Conservation (phyloP, 2,329 filamentous ascomycete species). For the Bipolaris cookei region DNA sequence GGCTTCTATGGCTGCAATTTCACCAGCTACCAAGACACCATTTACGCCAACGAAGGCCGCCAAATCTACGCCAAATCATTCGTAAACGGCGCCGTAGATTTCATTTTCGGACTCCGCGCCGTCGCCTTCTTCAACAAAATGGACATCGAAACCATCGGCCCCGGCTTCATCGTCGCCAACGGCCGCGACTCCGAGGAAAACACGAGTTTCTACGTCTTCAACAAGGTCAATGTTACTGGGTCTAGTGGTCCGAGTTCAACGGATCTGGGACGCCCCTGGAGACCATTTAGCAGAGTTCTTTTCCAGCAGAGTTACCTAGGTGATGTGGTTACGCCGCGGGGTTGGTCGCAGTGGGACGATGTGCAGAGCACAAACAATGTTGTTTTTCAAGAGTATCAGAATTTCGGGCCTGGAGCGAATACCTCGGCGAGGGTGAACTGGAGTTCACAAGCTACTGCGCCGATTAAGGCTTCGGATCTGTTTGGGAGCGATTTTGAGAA, state of each 20-base stretch:
- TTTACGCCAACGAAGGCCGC: slow-evolving; percentile 51
- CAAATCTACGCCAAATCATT: slow-evolving; percentile 62
- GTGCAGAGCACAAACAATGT: slow-evolving; percentile 24
- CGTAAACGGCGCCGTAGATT: slow-evolving; percentile 64
- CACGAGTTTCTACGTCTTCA: slow-evolving; percentile 59
- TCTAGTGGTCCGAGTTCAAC: slow-evolving; percentile 43
- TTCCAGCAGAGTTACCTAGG: slow-evolving; percentile 59
- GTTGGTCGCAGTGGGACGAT: slow-evolving; percentile 55
- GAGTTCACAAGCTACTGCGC: slow-evolving; percentile 14
- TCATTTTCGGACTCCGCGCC: slow-evolving; percentile 59
- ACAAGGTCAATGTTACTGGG: slow-evolving; percentile 54
- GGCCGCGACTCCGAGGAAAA: slow-evolving; percentile 25
- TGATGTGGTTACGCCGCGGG: slow-evolving; percentile 62
- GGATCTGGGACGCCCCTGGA: slow-evolving; percentile 60
- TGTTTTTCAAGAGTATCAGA: slow-evolving; percentile 26
- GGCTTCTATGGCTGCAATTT: slow-evolving; percentile 63
- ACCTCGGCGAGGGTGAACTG: slow-evolving; percentile 10
- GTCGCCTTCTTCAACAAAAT: slow-evolving; percentile 56
- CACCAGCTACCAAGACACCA: slow-evolving; percentile 62
- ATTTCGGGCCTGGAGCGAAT: slow-evolving; percentile 23
- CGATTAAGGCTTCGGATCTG: slow-evolving; percentile 15
- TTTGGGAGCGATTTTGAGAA: slow-evolving; percentile 21
- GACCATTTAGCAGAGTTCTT: slow-evolving; percentile 55
- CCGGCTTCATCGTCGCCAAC: slow-evolving; percentile 32
- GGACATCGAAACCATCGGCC: slow-evolving; percentile 25